A percentile compares a stretch with the other conserved stretches of the same genome.
Conservation (phyloP, 75 land plant genomes). For the Gnetum montanum region DNA sequence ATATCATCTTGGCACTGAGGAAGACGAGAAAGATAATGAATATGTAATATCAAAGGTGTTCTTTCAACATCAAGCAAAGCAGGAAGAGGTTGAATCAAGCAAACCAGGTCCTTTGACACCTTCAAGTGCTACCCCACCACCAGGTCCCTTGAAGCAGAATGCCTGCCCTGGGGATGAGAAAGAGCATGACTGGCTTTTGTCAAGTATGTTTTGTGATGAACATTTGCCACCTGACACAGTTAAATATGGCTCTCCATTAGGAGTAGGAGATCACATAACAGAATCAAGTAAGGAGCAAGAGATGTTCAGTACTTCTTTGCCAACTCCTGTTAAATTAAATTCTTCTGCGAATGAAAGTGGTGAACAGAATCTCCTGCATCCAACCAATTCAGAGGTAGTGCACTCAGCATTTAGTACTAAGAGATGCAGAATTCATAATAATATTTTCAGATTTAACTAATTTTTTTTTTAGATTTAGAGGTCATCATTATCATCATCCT, state of each 20-base stretch:
- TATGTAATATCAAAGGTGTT: constrained; percentile 74
- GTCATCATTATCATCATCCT: no score
- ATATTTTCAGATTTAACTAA: no score
- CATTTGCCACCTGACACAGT: background rate
- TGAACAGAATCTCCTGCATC: no score
- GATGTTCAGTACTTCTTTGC: background rate
- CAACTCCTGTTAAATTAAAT: no score
- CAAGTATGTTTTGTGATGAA: constrained; percentile 5
- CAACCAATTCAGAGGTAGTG: no score
- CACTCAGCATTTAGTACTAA: no score
- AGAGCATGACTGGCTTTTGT: background rate
- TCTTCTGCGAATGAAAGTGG: no score
- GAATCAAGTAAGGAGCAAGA: background rate
- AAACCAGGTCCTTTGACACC: constrained; percentile 49
- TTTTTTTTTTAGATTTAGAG: no score
- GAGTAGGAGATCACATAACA: background rate
- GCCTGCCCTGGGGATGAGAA: constrained; percentile 12
- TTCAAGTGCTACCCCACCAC: constrained; percentile 35
- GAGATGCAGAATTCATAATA: no score
- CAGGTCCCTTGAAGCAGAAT: constrained; percentile 16
- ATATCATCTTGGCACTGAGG: constrained; percentile 76
- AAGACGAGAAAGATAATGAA: constrained; percentile 86
- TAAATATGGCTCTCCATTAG: background rate
- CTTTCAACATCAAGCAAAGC: constrained; percentile 44
- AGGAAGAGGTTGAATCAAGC: constrained; percentile 18